Percentiles rank a stretch among this genome's conserved stretches.
These are phyloP conservation scores for Vitis rotundifolia DNA, from an alignment of 164 flowering plant genomes.

Conservation along the genomic window DNA sequence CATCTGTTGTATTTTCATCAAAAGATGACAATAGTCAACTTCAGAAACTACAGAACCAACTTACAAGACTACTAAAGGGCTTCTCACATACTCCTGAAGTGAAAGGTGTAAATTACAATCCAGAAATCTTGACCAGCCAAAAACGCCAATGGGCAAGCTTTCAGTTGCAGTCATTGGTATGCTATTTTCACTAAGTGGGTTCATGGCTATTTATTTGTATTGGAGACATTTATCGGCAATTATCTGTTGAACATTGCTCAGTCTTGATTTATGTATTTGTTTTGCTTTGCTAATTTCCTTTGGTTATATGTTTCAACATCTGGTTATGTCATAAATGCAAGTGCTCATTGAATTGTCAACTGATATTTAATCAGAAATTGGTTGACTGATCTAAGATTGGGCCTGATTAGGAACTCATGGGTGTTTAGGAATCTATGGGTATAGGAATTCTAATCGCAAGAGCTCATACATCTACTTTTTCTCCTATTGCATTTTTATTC, in stretches of 20 bases:
- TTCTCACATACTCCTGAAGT: conserved; percentile 68
- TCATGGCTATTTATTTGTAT: background rate
- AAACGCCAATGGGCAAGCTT: conserved; percentile 99
- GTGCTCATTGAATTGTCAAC: too few relatives aligned
- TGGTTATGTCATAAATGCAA: too few relatives aligned
- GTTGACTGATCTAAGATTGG: too few relatives aligned
- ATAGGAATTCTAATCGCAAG: background rate
- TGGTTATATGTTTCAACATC: background rate
- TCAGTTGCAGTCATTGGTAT: conserved; percentile 89
- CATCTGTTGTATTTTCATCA: conserved; percentile 82
- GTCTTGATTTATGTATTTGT: background rate
- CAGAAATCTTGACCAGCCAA: conserved; percentile 89
- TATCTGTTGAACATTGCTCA: background rate
- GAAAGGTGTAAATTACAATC: conserved; percentile 68
- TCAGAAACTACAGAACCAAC: conserved; percentile 68
- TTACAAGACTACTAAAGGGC: conserved; percentile 71
- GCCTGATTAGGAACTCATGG: too few relatives aligned
- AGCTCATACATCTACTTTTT: background rate
- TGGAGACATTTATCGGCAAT: background rate
- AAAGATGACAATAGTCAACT: conserved; percentile 81
- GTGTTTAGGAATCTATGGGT: background rate
- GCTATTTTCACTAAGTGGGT: conserved; percentile 10
- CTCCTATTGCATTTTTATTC: background rate
- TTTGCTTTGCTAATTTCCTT: background rate
- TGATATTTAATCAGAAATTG: too few relatives aligned